Conservation (phyloP, 805 yeast genomes). For the Schizosaccharomyces osmophilus region DNA sequence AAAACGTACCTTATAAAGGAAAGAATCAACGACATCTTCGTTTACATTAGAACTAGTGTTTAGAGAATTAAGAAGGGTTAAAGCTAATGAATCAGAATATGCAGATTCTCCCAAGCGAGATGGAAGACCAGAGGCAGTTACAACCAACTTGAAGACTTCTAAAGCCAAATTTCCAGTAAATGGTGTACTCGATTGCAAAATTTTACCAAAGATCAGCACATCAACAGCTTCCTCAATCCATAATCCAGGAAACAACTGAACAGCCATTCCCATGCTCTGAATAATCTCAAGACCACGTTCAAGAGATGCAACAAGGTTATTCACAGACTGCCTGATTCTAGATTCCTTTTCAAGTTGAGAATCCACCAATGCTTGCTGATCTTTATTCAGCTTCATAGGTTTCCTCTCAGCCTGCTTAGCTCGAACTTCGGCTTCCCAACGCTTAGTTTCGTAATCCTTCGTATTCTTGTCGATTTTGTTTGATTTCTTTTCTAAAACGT, state of each 20-base stretch:
- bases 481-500: constrained; percentile 26
- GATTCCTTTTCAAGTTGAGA: constrained; percentile 43
- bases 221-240: constrained; percentile 57
- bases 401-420: constrained; percentile 31
- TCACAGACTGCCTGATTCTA: constrained; percentile 26
- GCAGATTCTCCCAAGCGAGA: neutral
- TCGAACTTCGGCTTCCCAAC: constrained; percentile 76
- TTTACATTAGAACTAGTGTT: neutral
- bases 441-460: constrained; percentile 59
- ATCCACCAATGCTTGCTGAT: constrained; percentile 40
- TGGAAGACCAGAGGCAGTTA: constrained; percentile 21
- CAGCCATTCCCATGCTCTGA: constrained; percentile 23
- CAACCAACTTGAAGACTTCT: constrained; percentile 30
- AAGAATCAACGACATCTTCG: neutral
- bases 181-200: constrained; percentile 24
- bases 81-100: neutral
- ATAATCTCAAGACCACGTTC: constrained; percentile 30
- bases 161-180: constrained; percentile 71
- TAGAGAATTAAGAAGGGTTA: neutral
- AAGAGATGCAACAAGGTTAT: constrained; percentile 16
- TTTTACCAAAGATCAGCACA: constrained; percentile 19
- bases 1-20: neutral
- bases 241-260: constrained; percentile 35
- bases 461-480: constrained; percentile 39
- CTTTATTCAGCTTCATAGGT: constrained; percentile 35